Percentiles rank a stretch among this genome's conserved stretches.
Conservation (phyloP, 441 rosid species). For the Biscutella laevigata region DNA sequence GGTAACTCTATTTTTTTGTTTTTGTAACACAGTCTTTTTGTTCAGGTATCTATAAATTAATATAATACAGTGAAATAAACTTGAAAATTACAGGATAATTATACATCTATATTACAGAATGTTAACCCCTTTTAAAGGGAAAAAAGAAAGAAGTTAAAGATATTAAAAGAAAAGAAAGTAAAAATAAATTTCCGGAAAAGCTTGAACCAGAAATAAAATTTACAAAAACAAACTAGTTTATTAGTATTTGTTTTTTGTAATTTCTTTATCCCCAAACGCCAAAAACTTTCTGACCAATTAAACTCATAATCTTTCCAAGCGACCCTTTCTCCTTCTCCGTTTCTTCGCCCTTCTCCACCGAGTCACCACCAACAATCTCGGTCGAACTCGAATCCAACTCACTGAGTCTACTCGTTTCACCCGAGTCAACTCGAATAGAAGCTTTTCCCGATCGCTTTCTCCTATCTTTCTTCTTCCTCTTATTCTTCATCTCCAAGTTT, state of each 20-base stretch:
- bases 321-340: conserved; percentile 34
- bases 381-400: conserved; percentile 17
- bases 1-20: too few relatives aligned
- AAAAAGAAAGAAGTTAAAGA: background rate
- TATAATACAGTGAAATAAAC: conserved; percentile 2
- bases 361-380: conserved; percentile 13
- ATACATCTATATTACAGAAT: background rate
- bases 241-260: background rate
- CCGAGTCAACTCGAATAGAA: background rate
- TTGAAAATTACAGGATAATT: background rate
- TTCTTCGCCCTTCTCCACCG: conserved; percentile 14
- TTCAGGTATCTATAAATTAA: too few relatives aligned
- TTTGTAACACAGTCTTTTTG: too few relatives aligned
- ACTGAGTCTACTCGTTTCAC: conserved; percentile 17
- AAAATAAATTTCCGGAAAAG: background rate
- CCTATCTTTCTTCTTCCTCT: conserved; percentile 25
- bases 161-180: background rate
- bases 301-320: conserved; percentile 39
- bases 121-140: background rate
- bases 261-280: conserved; percentile 38
- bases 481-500: conserved; percentile 18
- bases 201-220: conserved; percentile 10
- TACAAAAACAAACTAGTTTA: conserved; percentile 17
- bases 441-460: conserved; percentile 20
- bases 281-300: conserved; percentile 53